Evolutionary conservation across 176 grass and related monocot genomes (phyloP).

Genomic region (Musa acuminata): DNA sequence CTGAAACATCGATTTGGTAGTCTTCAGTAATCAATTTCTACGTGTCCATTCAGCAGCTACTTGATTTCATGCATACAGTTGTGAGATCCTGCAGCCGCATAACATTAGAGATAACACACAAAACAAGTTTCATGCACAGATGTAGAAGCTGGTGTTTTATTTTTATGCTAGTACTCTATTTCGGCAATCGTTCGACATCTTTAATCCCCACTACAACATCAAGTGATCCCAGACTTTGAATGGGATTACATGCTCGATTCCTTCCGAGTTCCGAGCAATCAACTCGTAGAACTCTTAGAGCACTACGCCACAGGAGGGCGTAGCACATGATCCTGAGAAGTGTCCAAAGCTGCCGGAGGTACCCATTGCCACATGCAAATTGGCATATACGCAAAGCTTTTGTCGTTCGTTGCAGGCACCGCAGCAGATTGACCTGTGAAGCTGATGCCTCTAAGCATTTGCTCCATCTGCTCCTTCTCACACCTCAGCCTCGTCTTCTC

Average conservation of each 20-base stretch:
- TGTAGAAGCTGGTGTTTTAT: no score
- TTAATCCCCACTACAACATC: background rate
- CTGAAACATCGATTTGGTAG: no score
- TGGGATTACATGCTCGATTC: background rate
- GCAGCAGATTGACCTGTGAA: background rate
- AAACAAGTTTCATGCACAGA: no score
- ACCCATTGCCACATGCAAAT: background rate
- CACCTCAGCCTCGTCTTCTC: background rate
- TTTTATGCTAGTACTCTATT: no score
- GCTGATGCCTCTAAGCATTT: background rate
- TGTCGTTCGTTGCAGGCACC: background rate
- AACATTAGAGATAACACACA: no score
- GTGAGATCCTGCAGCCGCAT: no score
- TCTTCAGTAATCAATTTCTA: no score
- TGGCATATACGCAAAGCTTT: background rate
- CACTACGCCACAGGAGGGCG: background rate
- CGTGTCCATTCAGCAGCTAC: no score
- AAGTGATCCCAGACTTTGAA: background rate
- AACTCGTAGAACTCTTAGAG: background rate
- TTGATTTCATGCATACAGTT: no score
- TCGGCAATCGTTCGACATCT: no score
- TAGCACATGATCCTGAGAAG: slow-evolving; percentile 5
- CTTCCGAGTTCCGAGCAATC: no score
- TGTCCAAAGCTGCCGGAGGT: background rate
- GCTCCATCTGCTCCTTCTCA: background rate